phyloP scores from a whole-genome alignment of 768 basidiomycete species.

The Collybia sp. region DNA sequence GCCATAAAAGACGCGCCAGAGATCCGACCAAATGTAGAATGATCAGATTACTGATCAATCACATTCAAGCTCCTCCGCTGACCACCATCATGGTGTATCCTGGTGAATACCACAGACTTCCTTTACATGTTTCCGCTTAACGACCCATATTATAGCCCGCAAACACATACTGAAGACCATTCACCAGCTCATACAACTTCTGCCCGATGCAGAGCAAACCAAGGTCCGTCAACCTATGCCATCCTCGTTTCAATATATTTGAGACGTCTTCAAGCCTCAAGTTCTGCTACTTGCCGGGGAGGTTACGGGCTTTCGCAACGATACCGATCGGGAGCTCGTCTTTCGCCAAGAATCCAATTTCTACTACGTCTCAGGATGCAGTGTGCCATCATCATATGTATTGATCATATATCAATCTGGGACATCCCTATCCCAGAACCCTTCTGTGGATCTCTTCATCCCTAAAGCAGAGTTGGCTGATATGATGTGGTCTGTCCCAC shows the following conservation, averaged over 20 bases:
- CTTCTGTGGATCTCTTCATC: slow-evolving; percentile 67
- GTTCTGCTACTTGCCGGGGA: slow-evolving; percentile 66
- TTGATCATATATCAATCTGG: slow-evolving; percentile 54
- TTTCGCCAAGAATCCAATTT: slow-evolving; percentile 83
- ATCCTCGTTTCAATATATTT: not conserved
- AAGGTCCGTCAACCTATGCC: slow-evolving; percentile 31
- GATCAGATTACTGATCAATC: slow-evolving; percentile 8
- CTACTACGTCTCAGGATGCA: slow-evolving; percentile 80
- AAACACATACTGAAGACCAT: slow-evolving; percentile 53
- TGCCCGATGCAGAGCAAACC: slow-evolving; percentile 43
- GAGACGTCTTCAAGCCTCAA: slow-evolving; percentile 47
- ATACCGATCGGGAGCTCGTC: slow-evolving; percentile 78
- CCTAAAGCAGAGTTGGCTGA: slow-evolving; percentile 69
- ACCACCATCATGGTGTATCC: slow-evolving; percentile 22
- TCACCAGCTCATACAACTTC: slow-evolving; percentile 39
- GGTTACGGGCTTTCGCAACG: slow-evolving; percentile 60
- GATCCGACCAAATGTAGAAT: not conserved
- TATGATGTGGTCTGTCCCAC: slow-evolving; percentile 87
- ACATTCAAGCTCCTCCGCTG: not conserved
- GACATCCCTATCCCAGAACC: slow-evolving; percentile 33
- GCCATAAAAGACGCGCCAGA: slow-evolving; percentile 18
- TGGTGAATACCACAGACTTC: slow-evolving; percentile 14
- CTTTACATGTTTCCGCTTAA: not conserved
- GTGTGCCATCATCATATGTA: slow-evolving; percentile 65
- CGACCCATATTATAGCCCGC: slow-evolving; percentile 31